Base-by-base conservation (phyloP, 2,329 filamentous ascomycete genomes). In the Botrytis pseudocinerea region DNA sequence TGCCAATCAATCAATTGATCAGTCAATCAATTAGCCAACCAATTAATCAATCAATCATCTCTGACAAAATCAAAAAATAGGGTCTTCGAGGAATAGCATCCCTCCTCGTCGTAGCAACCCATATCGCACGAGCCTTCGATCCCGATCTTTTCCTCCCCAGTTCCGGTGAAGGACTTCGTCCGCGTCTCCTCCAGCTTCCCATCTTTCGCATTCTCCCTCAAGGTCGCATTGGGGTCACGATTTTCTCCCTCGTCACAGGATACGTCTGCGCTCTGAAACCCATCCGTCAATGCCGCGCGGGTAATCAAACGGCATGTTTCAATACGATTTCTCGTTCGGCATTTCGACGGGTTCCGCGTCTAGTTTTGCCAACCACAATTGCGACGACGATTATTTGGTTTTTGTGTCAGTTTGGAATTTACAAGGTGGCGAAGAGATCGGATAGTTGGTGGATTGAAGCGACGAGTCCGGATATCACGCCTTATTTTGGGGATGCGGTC, bases 231-330 rank as follows among this genome's bases (percentile, higher is more conserved):
- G 90, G 90, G 80, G 90, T 92, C 3, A 87, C 89, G 22, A 88
- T 91, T 75, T 91, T 92, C 81, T 87, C 90, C 78, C 84, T 92
- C 64, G 88, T 91, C 57, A 89, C 89, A 35, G 89, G 89, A 73
- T 91, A 90, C 77, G 89, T 90, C 69, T 90, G 89, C 81, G 86
- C 87, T 5, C 83, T 90, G 70, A 90, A 90, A 77, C 87, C 89
- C 25, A 85, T 91, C 74, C 84, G 85, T 71, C 85, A 87, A 69
- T 86, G 83, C 77, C 85, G 87, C 70, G 82, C 86, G 46, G 88
- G 87, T 69, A 85, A 87, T 76, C 84, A 85, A 72, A 84, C 87
- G 60, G 83, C 83, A 1, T 87, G 88, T 20, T 86, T 89, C 75
- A 82, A 79, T 32, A 84, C 86, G 57, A 85, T 91, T 75, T 85